These are phyloP conservation scores for Hypomontagnella monticulosa DNA, from an alignment of 495 filamentous ascomycete genomes.

Conservation along the genomic window DNA sequence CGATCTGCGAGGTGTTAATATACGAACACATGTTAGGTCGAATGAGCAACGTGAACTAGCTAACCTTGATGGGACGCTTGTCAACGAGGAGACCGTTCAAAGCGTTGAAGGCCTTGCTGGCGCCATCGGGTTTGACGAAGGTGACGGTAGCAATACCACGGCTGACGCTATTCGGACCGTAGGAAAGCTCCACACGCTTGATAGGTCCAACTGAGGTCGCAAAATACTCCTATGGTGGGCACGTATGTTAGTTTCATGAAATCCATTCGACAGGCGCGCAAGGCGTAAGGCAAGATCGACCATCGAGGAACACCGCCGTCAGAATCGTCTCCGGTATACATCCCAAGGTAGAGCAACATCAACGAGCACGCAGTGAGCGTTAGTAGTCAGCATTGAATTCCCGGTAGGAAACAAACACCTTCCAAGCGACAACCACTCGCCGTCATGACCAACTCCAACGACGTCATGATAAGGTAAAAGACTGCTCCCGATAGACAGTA, in stretches of 20 bases:
- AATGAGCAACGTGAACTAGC: conserved; percentile 10
- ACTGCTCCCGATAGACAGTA: neutral
- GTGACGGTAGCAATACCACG: conserved; percentile 78
- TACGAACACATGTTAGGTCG: neutral
- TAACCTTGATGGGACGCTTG: conserved; percentile 87
- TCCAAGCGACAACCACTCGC: conserved; percentile 1
- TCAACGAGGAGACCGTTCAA: conserved; percentile 91
- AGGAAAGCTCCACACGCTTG: conserved; percentile 86
- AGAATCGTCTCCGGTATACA: conserved; percentile 26
- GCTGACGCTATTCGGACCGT: conserved; percentile 90
- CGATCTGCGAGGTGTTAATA: conserved; percentile 69
- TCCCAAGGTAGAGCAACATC: conserved; percentile 59
- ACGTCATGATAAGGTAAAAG: conserved; percentile 1
- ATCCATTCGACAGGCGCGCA: conserved; percentile 36
- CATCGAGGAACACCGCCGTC: conserved; percentile 29
- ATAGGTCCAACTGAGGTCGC: conserved; percentile 85
- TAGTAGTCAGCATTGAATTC: conserved; percentile 52
- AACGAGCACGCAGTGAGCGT: conserved; percentile 76
- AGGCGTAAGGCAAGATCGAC: conserved; percentile 39
- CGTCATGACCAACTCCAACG: conserved; percentile 2
- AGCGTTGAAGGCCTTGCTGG: conserved; percentile 79
- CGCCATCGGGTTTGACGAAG: conserved; percentile 80
- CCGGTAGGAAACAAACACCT: conserved; percentile 1
- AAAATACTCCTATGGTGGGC: conserved; percentile 90
- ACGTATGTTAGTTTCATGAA: conserved; percentile 47